These are phyloP conservation scores for Saccharomycopsis malanga DNA, from an alignment of 805 yeast species.

Conservation along the genomic window DNA sequence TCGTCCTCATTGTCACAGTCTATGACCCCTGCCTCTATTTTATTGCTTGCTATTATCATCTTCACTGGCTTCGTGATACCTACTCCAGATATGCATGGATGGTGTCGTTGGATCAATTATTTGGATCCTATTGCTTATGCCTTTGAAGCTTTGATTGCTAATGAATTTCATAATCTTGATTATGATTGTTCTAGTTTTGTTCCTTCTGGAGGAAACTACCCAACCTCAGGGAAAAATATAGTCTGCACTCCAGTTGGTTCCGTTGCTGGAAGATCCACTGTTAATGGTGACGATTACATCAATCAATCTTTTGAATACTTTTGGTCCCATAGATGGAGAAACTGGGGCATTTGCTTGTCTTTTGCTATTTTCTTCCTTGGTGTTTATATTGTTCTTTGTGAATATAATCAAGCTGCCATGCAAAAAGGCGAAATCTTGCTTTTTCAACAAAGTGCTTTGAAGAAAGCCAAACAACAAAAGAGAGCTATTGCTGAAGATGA, in stretches of 20 bases:
- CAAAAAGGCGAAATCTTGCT: conserved; percentile 58
- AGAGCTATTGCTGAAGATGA: conserved; percentile 23
- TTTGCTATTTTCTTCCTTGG: conserved; percentile 45
- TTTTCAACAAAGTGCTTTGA: conserved; percentile 39
- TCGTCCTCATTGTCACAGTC: conserved; percentile 34
- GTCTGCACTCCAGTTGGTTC: conserved; percentile 50
- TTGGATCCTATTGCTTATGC: conserved; percentile 37
- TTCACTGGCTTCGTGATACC: conserved; percentile 41
- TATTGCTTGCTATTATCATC: conserved; percentile 33
- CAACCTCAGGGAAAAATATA: conserved; percentile 24
- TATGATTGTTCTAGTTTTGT: conserved; percentile 33
- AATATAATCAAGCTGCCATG: conserved; percentile 44
- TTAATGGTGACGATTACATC: conserved; percentile 43
- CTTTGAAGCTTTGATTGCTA: conserved; percentile 39
- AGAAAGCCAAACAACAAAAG: conserved; percentile 32
- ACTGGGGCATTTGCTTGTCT: conserved; percentile 51
- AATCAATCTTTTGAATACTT: conserved; percentile 35
- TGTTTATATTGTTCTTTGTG: conserved; percentile 43
- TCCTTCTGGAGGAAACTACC: conserved; percentile 40
- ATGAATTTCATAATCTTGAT: conserved; percentile 35
- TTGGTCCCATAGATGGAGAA: conserved; percentile 49
- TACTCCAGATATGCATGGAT: conserved; percentile 36
- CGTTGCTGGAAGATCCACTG: conserved; percentile 37
- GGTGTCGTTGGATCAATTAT: conserved; percentile 43
- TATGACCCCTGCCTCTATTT: conserved; percentile 39